phyloP scores from a whole-genome alignment of 2,329 filamentous ascomycete species.

The Lachnellula hyalina region DNA sequence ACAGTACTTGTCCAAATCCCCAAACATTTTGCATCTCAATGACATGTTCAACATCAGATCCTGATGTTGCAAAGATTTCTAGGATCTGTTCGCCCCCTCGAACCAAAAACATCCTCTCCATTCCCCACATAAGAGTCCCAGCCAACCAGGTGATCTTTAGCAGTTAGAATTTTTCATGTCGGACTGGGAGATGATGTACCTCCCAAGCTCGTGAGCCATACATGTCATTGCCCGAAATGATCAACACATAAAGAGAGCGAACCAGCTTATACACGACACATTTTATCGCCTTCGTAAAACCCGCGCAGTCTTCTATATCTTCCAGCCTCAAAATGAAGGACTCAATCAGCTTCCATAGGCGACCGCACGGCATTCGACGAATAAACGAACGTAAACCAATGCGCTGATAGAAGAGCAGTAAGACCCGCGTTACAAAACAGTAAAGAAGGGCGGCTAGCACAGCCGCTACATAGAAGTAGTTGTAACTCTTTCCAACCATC shows the following conservation, averaged over 20 bases:
- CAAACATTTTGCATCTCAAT: neutral
- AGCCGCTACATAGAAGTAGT: neutral
- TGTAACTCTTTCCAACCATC: neutral
- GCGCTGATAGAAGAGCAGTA: no score
- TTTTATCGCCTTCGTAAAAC: neutral
- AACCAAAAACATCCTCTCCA: neutral
- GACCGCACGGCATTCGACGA: no score
- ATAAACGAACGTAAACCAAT: no score
- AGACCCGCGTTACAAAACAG: no score
- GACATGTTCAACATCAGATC: neutral
- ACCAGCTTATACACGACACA: neutral
- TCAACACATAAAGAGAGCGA: neutral
- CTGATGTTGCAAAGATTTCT: neutral
- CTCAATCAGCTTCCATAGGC: no score
- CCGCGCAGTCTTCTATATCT: neutral
- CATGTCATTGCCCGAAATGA: neutral
- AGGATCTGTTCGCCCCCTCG: neutral
- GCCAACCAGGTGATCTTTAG: neutral
- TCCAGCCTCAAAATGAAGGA: neutral
- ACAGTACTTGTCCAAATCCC: neutral
- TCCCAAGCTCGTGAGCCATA: conserved; percentile 1
- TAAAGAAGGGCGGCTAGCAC: neutral
- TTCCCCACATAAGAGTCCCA: neutral
- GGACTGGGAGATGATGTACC: neutral
- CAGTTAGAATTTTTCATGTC: neutral